These are phyloP conservation scores for Blastocystis sp. DNA, from an alignment of 352 stramenopile genomes.

Conservation along the genomic window DNA sequence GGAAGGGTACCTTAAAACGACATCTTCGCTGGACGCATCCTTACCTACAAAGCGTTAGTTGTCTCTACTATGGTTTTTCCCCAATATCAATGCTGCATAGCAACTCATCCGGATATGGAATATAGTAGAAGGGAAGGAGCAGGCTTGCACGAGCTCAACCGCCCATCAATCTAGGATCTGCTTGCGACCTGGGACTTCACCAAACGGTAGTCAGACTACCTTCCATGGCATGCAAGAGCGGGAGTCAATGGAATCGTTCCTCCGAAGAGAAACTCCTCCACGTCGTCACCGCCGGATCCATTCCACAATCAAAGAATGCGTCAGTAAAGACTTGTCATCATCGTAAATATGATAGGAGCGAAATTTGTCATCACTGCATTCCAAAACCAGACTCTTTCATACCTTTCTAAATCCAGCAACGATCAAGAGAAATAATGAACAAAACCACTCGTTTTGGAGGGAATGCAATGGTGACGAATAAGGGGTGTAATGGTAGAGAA, in stretches of 20 bases:
- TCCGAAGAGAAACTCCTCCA: neutral
- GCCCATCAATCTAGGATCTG: slow-evolving; percentile 57
- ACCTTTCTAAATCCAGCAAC: too few species aligned
- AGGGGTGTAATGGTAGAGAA: too few species aligned
- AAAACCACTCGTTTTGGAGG: too few species aligned
- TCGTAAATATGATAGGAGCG: slow-evolving; percentile 26
- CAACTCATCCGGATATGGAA: slow-evolving; percentile 57
- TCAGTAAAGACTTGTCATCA: neutral
- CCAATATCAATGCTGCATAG: slow-evolving; percentile 56
- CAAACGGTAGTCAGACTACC: slow-evolving; percentile 49
- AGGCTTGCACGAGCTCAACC: slow-evolving; percentile 54
- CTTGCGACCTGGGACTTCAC: slow-evolving; percentile 55
- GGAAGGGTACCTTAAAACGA: slow-evolving; percentile 49
- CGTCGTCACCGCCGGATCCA: slow-evolving; percentile 34
- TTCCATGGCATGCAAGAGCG: slow-evolving; percentile 56
- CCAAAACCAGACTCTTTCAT: too few species aligned
- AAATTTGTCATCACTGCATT: slow-evolving; percentile 16
- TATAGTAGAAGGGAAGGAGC: slow-evolving; percentile 56
- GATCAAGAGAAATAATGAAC: too few species aligned
- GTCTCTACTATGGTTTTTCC: slow-evolving; percentile 57
- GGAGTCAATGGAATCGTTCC: slow-evolving; percentile 5
- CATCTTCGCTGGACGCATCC: slow-evolving; percentile 12
- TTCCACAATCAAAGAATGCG: neutral
- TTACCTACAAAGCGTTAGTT: slow-evolving; percentile 18
- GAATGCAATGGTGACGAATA: too few species aligned